These are phyloP conservation scores for Arxiozyma slooffiae DNA, from an alignment of 1,139 yeast species.

Conservation along the genomic window DNA sequence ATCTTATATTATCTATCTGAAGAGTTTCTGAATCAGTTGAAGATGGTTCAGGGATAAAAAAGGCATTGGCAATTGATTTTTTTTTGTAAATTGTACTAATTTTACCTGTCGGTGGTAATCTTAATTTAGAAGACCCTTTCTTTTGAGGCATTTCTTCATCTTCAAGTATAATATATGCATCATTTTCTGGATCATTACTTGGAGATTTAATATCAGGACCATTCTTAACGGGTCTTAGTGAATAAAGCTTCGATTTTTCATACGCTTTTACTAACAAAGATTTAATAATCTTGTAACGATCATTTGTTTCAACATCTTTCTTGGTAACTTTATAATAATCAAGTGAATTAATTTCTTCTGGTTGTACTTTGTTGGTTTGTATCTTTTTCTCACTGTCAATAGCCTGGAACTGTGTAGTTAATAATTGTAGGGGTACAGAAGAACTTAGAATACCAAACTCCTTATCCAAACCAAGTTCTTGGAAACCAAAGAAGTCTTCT, in stretches of 20 bases:
- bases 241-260: constrained; percentile 41
- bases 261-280: constrained; percentile 48
- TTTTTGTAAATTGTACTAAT: constrained; percentile 57
- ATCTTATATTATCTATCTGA: not conserved
- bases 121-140: constrained; percentile 69
- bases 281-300: constrained; percentile 34
- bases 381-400: constrained; percentile 42
- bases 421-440: constrained; percentile 78
- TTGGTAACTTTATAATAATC: constrained; percentile 42
- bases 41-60: constrained; percentile 35
- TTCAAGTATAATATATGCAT: constrained; percentile 44
- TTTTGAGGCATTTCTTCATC: constrained; percentile 71
- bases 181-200: constrained; percentile 35
- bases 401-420: constrained; percentile 58
- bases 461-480: constrained; percentile 83
- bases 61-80: constrained; percentile 45
- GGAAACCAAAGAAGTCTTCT: constrained; percentile 94
- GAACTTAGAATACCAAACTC: constrained; percentile 83
- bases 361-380: constrained; percentile 43
- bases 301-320: constrained; percentile 49
- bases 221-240: constrained; percentile 31
- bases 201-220: constrained; percentile 35
- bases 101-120: constrained; percentile 90
- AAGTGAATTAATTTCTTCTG: constrained; percentile 52
- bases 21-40: not conserved